Base-by-base conservation (phyloP, 129 eudicot genomes). In the Heracleum sosnowskyi region DNA sequence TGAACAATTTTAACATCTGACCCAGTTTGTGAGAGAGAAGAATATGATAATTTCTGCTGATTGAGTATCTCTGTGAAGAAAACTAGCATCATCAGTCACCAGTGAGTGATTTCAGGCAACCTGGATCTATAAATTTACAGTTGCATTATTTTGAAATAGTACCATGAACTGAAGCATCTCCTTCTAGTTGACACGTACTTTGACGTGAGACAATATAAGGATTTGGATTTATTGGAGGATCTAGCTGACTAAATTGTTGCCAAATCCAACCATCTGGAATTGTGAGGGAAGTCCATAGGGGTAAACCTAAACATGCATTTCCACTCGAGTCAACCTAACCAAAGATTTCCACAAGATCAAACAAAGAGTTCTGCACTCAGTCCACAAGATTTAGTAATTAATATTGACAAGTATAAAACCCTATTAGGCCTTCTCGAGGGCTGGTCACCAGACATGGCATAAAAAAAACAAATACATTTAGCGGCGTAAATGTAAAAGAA, bases 151-250 rank as follows among this genome's bases (percentile, higher is more conserved):
- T 6, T 39, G 77, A 88, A 45, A 68, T 72, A 57, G 79, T 73
- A 96, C 99, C 99, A 66, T 92, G 93, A 51, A 88, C 88, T 77
- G 83, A 41, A 81, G 97, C 91, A 83, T 96, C 99, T 41, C 95
- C 99, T 81, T 96, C 99, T 82, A 96, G 97, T 85, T 92, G 95
- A 84, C 91, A 92, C 37, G 87, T 88, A 78, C 99, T 92, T 78
- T 92, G 97, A 49, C 99, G 95, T 46, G 82, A 83, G 60, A 79
- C 83, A 76, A 80, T 39, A 60, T 78, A 64, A 71, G 31, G 76
- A 37, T 82, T 89, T 47, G 76, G 42, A 72, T 46, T 79, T 79
- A 57, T 9, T 66, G 85, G 66, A 79, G 84, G 36, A 76, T 69
- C 81, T 55, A 40, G 68, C 45, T 88, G 87, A 79, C 85, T 63